phyloP scores from a whole-genome alignment of 2,329 filamentous ascomycete genomes.

The Botrytis sinoallii region DNA sequence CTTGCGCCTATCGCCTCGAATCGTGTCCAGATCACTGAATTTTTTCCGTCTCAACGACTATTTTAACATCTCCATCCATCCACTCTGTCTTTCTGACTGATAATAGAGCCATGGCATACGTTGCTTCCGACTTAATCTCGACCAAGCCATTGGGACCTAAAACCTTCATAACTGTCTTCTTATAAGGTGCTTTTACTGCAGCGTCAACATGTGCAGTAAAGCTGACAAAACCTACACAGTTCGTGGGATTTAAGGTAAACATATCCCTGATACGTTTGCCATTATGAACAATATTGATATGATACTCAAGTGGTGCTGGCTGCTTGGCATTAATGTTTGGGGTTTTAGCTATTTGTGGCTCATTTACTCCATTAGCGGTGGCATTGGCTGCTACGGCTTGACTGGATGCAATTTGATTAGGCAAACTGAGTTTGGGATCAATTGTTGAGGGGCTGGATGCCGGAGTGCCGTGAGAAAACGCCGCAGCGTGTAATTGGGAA shows the following conservation, averaged over 20 bases:
- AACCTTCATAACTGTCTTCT: slow-evolving; percentile 28
- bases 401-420: background rate
- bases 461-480: background rate
- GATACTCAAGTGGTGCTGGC: slow-evolving; percentile 22
- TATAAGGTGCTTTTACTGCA: slow-evolving; percentile 23
- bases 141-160: slow-evolving; percentile 29
- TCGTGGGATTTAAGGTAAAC: slow-evolving; percentile 23
- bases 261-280: slow-evolving; percentile 27
- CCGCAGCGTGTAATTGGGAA: background rate
- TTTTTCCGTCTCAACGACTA: slow-evolving; percentile 29
- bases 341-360: background rate
- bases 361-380: background rate
- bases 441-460: background rate
- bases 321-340: background rate
- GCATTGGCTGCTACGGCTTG: background rate
- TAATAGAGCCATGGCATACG: slow-evolving; percentile 27
- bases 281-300: slow-evolving; percentile 32
- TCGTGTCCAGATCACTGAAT: background rate
- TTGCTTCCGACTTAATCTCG: slow-evolving; percentile 29
- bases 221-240: slow-evolving; percentile 31
- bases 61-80: slow-evolving; percentile 36
- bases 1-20: background rate
- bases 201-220: slow-evolving; percentile 31
- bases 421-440: background rate
- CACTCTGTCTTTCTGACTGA: slow-evolving; percentile 30